Percentiles rank a stretch among this genome's conserved stretches.
phyloP scores from a whole-genome alignment of 108 stramenopile species.

The Pseudonitzschia multistriata region DNA sequence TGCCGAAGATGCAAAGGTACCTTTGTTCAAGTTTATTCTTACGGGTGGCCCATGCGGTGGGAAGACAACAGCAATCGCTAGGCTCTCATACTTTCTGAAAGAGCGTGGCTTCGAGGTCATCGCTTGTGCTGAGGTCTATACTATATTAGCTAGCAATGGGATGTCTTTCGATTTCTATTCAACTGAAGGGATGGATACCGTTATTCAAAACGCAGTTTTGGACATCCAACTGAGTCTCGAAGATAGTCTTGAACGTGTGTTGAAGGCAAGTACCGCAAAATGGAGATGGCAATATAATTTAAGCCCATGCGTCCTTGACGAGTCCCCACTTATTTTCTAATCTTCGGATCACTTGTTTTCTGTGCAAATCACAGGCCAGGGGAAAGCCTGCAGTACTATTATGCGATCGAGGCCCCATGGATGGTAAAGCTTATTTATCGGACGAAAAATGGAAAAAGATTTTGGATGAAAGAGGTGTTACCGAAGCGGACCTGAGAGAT shows the following conservation, averaged over 20 bases:
- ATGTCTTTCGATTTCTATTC: conserved; percentile 66
- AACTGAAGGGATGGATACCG: conserved; percentile 73
- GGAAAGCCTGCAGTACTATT: conserved; percentile 84
- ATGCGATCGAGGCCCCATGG: conserved; percentile 94
- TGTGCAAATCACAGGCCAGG: conserved; percentile 26
- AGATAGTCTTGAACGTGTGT: conserved; percentile 77
- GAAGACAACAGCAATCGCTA: conserved; percentile 89
- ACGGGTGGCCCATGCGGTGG: conserved; percentile 98
- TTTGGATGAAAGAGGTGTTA: conserved; percentile 41
- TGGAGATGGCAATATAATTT: not conserved
- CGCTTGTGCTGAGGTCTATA: conserved; percentile 90
- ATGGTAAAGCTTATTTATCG: conserved; percentile 87
- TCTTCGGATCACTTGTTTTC: not conserved
- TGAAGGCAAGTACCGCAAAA: conserved; percentile 28
- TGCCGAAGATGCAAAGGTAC: conserved; percentile 12
- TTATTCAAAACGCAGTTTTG: conserved; percentile 86
- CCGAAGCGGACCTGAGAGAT: conserved; percentile 70
- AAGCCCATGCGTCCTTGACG: not conserved
- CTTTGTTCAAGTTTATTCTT: conserved; percentile 18
- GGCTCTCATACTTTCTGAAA: conserved; percentile 59
- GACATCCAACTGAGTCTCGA: conserved; percentile 83
- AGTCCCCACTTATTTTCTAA: not conserved
- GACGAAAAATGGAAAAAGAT: conserved; percentile 67
- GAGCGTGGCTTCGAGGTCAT: conserved; percentile 90
- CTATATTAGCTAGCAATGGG: conserved; percentile 83